Conservation (phyloP, 2,329 filamentous ascomycete species). For the Paracamarosporium sp. region DNA sequence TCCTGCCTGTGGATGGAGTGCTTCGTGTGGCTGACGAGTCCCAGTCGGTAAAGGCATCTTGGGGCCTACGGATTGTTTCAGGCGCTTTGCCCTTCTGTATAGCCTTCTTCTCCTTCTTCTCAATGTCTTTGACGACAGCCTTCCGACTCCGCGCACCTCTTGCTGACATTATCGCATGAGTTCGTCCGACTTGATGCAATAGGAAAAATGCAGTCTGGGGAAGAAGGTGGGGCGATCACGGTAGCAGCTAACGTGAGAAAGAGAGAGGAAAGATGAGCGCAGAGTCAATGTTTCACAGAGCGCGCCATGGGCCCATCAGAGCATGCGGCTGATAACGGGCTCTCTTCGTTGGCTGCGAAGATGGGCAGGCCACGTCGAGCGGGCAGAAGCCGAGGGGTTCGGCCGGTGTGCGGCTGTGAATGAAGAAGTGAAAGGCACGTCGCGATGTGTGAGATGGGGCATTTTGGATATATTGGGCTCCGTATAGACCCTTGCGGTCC, state of each 20-base stretch:
- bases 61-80: constrained; percentile 26
- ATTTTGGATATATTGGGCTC: constrained; percentile 34
- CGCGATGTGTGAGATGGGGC: constrained; percentile 20
- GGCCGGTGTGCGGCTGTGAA: constrained; percentile 5
- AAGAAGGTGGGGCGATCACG: neutral
- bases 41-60: constrained; percentile 40
- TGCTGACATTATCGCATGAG: constrained; percentile 42
- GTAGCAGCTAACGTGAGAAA: too few species aligned
- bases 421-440: constrained; percentile 10
- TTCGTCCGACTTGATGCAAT: neutral
- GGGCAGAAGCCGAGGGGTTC: neutral
- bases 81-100: constrained; percentile 38
- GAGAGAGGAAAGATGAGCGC: neutral
- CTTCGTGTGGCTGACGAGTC: constrained; percentile 24
- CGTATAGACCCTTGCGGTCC: constrained; percentile 33
- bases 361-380: constrained; percentile 7
- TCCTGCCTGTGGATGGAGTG: constrained; percentile 15
- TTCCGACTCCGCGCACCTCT: constrained; percentile 49
- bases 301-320: constrained; percentile 15
- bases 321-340: constrained; percentile 21
- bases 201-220: neutral
- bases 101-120: constrained; percentile 48
- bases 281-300: neutral
- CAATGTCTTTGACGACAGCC: constrained; percentile 47
- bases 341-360: constrained; percentile 5